Conservation (phyloP, 139 green algal genomes). For the Chara braunii region DNA sequence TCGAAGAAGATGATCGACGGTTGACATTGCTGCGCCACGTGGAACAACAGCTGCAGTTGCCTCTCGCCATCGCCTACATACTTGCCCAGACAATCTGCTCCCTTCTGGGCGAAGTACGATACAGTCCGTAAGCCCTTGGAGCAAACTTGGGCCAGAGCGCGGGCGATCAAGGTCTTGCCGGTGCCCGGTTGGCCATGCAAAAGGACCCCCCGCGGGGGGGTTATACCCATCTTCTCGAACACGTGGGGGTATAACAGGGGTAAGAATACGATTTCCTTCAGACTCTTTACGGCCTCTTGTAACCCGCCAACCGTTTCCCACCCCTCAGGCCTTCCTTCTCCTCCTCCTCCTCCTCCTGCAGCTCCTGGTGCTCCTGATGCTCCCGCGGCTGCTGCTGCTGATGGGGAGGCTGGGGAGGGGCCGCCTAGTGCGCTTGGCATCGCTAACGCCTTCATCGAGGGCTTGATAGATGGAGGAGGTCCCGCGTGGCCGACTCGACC, state of each 20-base stretch:
- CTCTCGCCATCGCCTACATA: constrained; percentile 79
- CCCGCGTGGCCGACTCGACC: too few relatives aligned
- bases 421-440: too few relatives aligned
- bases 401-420: too few relatives aligned
- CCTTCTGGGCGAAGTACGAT: constrained; percentile 71
- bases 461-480: too few relatives aligned
- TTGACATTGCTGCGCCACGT: constrained; percentile 48
- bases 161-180: constrained; percentile 23
- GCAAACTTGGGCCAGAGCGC: constrained; percentile 34
- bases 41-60: constrained; percentile 57
- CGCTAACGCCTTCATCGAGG: too few relatives aligned
- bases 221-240: constrained; percentile 53
- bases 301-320: constrained; percentile 22
- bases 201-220: constrained; percentile 53
- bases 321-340: not conserved
- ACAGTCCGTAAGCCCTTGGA: constrained; percentile 36
- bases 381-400: too few relatives aligned
- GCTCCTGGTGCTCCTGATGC: not conserved
- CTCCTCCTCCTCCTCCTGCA: not conserved
- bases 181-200: constrained; percentile 45
- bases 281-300: constrained; percentile 7
- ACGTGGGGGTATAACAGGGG: constrained; percentile 72
- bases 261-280: constrained; percentile 56
- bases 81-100: constrained; percentile 82
- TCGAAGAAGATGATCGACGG: constrained; percentile 85